A percentile compares a stretch with the other conserved stretches of the same genome.
These are phyloP conservation scores for Plantago elongata DNA, from an alignment of 257 asterid species.

Conservation along the genomic window DNA sequence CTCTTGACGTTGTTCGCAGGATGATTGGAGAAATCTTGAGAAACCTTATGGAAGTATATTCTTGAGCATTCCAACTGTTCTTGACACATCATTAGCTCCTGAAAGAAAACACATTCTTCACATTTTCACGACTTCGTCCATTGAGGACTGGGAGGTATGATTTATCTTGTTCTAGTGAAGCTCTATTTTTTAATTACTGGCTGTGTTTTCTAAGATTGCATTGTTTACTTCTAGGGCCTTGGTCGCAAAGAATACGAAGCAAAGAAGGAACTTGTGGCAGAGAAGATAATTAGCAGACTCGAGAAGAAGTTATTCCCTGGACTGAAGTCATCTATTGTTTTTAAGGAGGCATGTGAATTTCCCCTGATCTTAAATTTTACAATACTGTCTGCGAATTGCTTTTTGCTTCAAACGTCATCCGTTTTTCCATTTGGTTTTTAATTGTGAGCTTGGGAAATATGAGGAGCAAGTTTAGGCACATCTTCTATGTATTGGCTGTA, in stretches of 20 bases:
- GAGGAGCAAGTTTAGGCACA: no score
- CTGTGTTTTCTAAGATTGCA: conserved; percentile 6
- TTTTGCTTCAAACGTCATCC: no score
- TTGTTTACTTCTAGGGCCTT: conserved; percentile 52
- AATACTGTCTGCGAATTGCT: no score
- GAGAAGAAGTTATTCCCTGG: conserved; percentile 87
- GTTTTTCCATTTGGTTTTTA: no score
- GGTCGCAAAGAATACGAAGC: conserved; percentile 69
- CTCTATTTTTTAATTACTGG: neutral
- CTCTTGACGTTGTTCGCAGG: conserved; percentile 35
- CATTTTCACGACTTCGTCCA: conserved; percentile 80
- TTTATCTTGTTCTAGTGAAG: conserved; percentile 7
- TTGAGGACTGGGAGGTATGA: conserved; percentile 93
- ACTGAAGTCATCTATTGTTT: conserved; percentile 65
- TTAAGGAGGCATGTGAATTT: conserved; percentile 59
- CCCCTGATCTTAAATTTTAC: neutral
- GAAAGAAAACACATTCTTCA: conserved; percentile 94
- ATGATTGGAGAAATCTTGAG: conserved; percentile 71
- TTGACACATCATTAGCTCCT: conserved; percentile 87
- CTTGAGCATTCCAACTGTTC: conserved; percentile 95
- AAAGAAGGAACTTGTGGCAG: conserved; percentile 83
- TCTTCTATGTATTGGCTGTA: no score
- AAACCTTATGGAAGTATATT: conserved; percentile 89
- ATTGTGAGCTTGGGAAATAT: no score
- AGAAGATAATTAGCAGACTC: conserved; percentile 66